Evolutionary conservation across 2,329 filamentous ascomycete genomes (phyloP), one percentile per base, ranked within the genome.

Genomic region (Sordariomycetes sp.): DNA sequence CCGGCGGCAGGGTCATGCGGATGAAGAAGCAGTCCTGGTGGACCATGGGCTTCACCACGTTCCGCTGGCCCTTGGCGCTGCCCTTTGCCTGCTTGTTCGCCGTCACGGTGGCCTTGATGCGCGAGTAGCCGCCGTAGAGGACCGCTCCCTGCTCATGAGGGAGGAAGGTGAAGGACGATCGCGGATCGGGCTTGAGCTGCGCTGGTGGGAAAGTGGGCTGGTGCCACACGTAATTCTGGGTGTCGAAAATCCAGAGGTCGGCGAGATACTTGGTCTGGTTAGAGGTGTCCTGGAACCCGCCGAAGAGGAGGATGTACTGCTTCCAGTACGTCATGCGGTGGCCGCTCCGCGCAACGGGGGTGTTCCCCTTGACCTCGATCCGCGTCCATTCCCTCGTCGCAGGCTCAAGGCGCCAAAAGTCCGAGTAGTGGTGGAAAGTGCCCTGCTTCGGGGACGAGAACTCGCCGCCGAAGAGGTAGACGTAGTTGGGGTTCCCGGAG

Each of bases 401-500:
- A 0, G 92, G 87, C 66, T 97, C 91, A 51, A 97, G 79, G 54
- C 87, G 80, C 92, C 94, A 99, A 69, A 99, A 97, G 72, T 97
- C 94, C 66, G 95, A 96, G 74, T 99, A 99, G 71, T 99, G 94
- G 70, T 99, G 96, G 66, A 99, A 99, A 0, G 92, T 97, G 3
- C 94, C 94, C 71, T 97, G 94, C 68, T 96, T 97, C 2, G 94
- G 94, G 32, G 87, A 92, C 59, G 89, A 95, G 70, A 99, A 99
- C 72, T 99, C 94, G 60, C 92, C 94, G 62, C 94, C 94, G 66
- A 97, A 97, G 17, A 99, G 74, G 69, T 95, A 99, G 56, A 97
- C 81, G 36, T 87, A 84, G 61, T 86, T 87, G 17, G 86, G 76
- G 70, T 96, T 96, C 53, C 87, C 89, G 58, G 89, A 90, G 59